phyloP scores from a whole-genome alignment of 2,329 filamentous ascomycete species.

The Geoglossum cookeanum region DNA sequence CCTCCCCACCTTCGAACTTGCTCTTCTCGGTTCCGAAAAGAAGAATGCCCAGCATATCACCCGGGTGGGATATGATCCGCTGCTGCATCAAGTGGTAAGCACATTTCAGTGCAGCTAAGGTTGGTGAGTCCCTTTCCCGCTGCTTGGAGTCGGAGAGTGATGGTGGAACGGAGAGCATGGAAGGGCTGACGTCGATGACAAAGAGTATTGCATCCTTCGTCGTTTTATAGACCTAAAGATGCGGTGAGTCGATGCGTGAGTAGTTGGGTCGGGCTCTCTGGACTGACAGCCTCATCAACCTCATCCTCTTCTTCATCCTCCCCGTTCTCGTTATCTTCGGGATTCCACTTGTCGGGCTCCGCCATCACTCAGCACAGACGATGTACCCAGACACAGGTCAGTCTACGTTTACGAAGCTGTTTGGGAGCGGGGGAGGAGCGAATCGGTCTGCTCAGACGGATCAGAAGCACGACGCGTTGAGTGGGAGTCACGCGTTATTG shows the following conservation, averaged over 20 bases:
- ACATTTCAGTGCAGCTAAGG: constrained; percentile 75
- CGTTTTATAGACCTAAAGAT: constrained; percentile 42
- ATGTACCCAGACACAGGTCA: background rate
- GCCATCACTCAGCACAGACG: constrained; percentile 15
- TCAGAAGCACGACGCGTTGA: no score
- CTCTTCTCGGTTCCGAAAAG: constrained; percentile 80
- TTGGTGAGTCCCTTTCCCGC: constrained; percentile 56
- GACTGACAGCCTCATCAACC: constrained; percentile 24
- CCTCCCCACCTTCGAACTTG: constrained; percentile 52
- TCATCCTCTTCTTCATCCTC: constrained; percentile 28
- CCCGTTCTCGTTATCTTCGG: constrained; percentile 21
- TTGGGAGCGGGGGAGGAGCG: no score
- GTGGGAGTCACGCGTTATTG: no score
- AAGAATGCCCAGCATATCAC: constrained; percentile 91
- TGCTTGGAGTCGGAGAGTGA: constrained; percentile 50
- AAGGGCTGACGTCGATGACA: constrained; percentile 40
- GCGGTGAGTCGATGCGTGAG: background rate
- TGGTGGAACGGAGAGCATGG: constrained; percentile 45
- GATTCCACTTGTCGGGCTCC: constrained; percentile 14
- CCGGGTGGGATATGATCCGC: constrained; percentile 90
- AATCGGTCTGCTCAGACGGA: no score
- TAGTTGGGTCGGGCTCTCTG: background rate
- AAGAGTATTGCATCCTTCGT: constrained; percentile 98
- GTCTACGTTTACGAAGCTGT: no score
- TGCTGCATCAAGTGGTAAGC: constrained; percentile 94